Evolutionary conservation across 345 rosid genomes (phyloP).

Genomic region (Eucalyptus tenuipes): DNA sequence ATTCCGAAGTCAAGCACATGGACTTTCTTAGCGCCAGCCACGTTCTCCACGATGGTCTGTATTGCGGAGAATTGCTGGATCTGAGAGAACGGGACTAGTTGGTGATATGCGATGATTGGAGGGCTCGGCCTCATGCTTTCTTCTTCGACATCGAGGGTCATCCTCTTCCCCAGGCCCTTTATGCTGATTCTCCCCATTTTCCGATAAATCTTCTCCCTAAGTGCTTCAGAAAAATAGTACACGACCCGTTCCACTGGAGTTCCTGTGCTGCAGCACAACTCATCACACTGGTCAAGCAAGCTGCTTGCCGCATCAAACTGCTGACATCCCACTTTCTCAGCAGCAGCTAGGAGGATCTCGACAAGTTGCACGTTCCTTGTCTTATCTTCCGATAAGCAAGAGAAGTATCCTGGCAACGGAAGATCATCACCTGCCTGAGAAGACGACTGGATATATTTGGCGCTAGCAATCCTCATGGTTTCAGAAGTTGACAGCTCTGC

Average conservation of each 20-base stretch:
- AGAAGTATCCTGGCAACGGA: background rate
- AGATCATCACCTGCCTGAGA: background rate
- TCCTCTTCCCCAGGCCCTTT: background rate
- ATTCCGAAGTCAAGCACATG: constrained; percentile 21
- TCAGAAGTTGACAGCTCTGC: constrained; percentile 2
- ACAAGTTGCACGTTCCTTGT: constrained; percentile 10
- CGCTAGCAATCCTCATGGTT: constrained; percentile 10
- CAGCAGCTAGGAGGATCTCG: constrained; percentile 11
- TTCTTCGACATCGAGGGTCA: background rate
- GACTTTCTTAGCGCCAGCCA: constrained; percentile 4
- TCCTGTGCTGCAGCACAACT: background rate
- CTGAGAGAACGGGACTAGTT: constrained; percentile 9
- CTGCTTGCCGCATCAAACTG: constrained; percentile 1
- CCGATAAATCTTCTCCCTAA: constrained; percentile 3
- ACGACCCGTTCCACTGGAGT: constrained; percentile 3
- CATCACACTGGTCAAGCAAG: constrained; percentile 3
- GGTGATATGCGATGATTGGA: background rate
- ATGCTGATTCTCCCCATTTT: background rate
- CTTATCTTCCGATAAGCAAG: constrained; percentile 4
- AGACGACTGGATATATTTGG: constrained; percentile 4
- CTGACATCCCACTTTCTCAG: constrained; percentile 9
- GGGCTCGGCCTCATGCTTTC: background rate
- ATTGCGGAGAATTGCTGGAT: constrained; percentile 5
- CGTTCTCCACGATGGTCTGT: constrained; percentile 15
- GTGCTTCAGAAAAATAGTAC: background rate